These are phyloP conservation scores for Yamadazyma sp. DNA, from an alignment of 805 yeast species.

Conservation along the genomic window DNA sequence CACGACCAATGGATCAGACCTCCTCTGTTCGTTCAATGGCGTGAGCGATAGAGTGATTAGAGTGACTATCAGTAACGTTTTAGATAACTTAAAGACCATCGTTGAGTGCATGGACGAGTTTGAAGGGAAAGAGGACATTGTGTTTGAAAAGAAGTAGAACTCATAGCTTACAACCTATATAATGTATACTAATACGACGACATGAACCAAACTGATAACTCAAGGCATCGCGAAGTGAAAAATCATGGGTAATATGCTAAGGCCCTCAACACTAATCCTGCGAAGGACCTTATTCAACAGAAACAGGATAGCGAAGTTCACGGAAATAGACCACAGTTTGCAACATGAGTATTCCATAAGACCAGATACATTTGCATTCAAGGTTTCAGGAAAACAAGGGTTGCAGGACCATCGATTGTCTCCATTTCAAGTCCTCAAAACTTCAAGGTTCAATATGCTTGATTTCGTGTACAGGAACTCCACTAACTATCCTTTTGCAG, in stretches of 20 bases:
- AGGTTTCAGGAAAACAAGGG: slow-evolving; percentile 27
- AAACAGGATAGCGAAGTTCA: slow-evolving; percentile 13
- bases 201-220: no score
- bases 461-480: slow-evolving; percentile 39
- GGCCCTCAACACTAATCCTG: slow-evolving; percentile 1
- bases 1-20: slow-evolving; percentile 27
- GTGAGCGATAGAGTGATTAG: slow-evolving; percentile 72
- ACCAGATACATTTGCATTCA: slow-evolving; percentile 47
- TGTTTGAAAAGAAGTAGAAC: slow-evolving; percentile 11
- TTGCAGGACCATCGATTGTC: slow-evolving; percentile 10
- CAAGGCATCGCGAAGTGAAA: slow-evolving; percentile 4
- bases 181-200: slow-evolving; percentile 2
- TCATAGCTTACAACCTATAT: not conserved
- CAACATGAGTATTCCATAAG: slow-evolving; percentile 46
- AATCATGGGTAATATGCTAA: slow-evolving; percentile 5
- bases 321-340: slow-evolving; percentile 17
- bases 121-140: slow-evolving; percentile 36
- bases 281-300: slow-evolving; percentile 11
- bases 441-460: slow-evolving; percentile 25
- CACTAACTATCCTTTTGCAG: slow-evolving; percentile 42
- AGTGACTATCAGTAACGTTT: slow-evolving; percentile 78
- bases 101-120: slow-evolving; percentile 80
- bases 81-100: slow-evolving; percentile 74
- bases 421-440: slow-evolving; percentile 13
- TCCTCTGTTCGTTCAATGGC: slow-evolving; percentile 55